These are phyloP conservation scores for Saccharomycopsis sp. DNA, from an alignment of 805 yeast genomes.

Conservation along the genomic window DNA sequence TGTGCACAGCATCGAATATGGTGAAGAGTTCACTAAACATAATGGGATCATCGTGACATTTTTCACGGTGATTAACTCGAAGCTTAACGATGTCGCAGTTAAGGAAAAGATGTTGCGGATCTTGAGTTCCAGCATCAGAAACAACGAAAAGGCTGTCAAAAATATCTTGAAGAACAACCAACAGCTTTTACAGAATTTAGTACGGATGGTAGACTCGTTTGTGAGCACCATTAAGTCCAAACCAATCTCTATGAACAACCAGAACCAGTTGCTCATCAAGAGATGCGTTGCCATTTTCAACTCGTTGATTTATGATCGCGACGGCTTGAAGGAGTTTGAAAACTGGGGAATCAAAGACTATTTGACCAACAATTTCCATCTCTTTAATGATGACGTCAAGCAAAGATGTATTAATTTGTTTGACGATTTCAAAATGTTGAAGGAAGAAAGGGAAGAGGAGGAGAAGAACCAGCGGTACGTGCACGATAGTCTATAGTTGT, in stretches of 20 bases:
- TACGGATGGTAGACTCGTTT: not conserved
- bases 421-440: slow-evolving; percentile 13
- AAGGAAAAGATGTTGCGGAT: slow-evolving; percentile 19
- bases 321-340: slow-evolving; percentile 14
- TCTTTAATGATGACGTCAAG: slow-evolving; percentile 14
- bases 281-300: slow-evolving; percentile 16
- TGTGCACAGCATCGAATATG: slow-evolving; percentile 17
- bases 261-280: slow-evolving; percentile 16
- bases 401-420: slow-evolving; percentile 15
- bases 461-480: not conserved
- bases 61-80: slow-evolving; percentile 12
- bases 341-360: slow-evolving; percentile 4
- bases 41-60: slow-evolving; percentile 10
- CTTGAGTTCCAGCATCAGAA: slow-evolving; percentile 17
- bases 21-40: slow-evolving; percentile 15
- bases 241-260: not conserved
- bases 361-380: slow-evolving; percentile 7
- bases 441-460: not conserved
- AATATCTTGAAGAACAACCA: slow-evolving; percentile 7
- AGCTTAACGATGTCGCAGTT: not conserved
- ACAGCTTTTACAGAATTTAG: not conserved
- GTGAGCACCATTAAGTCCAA: not conserved
- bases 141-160: slow-evolving; percentile 13
- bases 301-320: slow-evolving; percentile 13
- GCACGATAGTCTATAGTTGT: not conserved